These are phyloP conservation scores for Leccinum cinnamomeum DNA, from an alignment of 1,284 basidiomycete genomes.

Conservation along the genomic window DNA sequence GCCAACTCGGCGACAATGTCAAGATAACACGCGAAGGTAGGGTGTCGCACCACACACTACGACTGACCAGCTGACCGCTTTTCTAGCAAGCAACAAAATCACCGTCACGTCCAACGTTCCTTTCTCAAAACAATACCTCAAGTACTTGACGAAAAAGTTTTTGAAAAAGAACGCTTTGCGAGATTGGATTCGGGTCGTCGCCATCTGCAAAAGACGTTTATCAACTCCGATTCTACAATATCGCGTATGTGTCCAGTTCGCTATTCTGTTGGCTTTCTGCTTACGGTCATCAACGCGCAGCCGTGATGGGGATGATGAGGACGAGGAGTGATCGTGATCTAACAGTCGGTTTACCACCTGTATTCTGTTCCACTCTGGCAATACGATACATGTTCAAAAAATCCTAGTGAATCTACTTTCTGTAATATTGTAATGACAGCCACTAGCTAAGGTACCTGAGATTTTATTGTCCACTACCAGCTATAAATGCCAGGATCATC, in stretches of 20 bases:
- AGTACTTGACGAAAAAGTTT: slow-evolving; percentile 96
- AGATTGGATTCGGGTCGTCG: slow-evolving; percentile 89
- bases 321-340: slow-evolving; percentile 48
- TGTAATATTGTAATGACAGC: background rate
- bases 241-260: slow-evolving; percentile 62
- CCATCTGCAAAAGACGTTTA: slow-evolving; percentile 82
- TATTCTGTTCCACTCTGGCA: slow-evolving; percentile 8
- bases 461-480: slow-evolving; percentile 1
- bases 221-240: slow-evolving; percentile 93
- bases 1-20: slow-evolving; percentile 85
- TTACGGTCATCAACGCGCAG: slow-evolving; percentile 20
- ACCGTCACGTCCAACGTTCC: slow-evolving; percentile 80
- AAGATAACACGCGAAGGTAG: slow-evolving; percentile 81
- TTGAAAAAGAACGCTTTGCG: slow-evolving; percentile 87
- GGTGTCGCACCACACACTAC: background rate
- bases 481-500: slow-evolving; percentile 12
- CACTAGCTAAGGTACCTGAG: background rate
- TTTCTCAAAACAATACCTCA: slow-evolving; percentile 91
- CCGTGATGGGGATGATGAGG: slow-evolving; percentile 52
- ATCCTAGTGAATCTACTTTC: background rate
- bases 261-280: background rate
- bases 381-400: slow-evolving; percentile 10
- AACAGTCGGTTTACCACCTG: background rate
- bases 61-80: slow-evolving; percentile 2
- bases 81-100: slow-evolving; percentile 69